These are phyloP conservation scores for Mucuna pruriens DNA, from an alignment of 306 rosid species.

Conservation along the genomic window DNA sequence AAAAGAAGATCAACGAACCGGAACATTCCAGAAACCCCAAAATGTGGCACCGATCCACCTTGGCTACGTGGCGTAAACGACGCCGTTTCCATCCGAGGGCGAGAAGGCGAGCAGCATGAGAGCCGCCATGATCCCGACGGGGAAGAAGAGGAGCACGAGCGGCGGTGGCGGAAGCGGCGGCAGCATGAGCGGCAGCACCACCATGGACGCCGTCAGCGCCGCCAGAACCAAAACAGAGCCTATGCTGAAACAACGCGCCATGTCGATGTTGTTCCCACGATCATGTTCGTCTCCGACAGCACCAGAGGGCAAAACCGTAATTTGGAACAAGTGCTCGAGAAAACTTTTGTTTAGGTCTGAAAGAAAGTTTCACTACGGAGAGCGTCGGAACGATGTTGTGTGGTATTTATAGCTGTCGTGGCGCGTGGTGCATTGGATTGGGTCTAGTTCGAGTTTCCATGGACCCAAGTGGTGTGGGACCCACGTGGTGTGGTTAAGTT, in stretches of 20 bases:
- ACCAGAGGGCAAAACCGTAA: constrained; percentile 24
- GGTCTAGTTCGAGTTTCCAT: constrained; percentile 33
- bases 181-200: constrained; percentile 61
- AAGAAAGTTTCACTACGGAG: not conserved
- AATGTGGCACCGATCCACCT: constrained; percentile 30
- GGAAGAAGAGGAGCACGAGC: constrained; percentile 66
- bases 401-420: constrained; percentile 22
- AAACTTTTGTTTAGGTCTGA: too few relatives aligned
- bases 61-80: constrained; percentile 34
- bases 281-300: constrained; percentile 40
- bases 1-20: not conserved
- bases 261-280: constrained; percentile 21
- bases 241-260: constrained; percentile 56
- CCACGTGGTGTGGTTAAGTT: not conserved
- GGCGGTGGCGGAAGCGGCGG: constrained; percentile 91
- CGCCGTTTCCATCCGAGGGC: constrained; percentile 47
- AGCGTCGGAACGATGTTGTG: not conserved
- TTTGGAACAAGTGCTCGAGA: not conserved
- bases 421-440: constrained; percentile 48
- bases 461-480: constrained; percentile 44
- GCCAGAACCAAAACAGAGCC: constrained; percentile 52
- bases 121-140: constrained; percentile 79
- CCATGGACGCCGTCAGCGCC: constrained; percentile 66
- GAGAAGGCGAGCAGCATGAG: constrained; percentile 72
- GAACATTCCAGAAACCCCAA: not conserved